phyloP scores from a whole-genome alignment of 2,329 filamentous ascomycete genomes.

The Colletotrichum brevisporum region DNA sequence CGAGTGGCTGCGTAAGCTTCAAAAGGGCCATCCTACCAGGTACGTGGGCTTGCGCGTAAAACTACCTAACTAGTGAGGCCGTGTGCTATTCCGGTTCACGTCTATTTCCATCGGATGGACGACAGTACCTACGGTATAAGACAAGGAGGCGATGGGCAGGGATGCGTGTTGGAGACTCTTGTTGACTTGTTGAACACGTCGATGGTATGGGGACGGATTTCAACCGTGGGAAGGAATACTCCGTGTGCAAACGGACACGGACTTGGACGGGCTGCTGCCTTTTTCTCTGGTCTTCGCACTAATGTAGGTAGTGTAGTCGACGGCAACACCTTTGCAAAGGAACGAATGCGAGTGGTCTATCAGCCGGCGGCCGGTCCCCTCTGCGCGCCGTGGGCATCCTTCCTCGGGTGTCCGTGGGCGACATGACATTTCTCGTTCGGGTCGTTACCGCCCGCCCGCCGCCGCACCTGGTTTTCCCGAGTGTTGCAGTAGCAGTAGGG shows the following conservation, averaged over 20 bases:
- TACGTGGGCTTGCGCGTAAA: too few species aligned
- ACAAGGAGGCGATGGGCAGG: constrained; percentile 5
- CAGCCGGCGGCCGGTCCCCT: too few species aligned
- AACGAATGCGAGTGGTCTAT: too few species aligned
- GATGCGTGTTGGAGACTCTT: neutral
- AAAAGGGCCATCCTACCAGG: too few species aligned
- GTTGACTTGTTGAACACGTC: neutral
- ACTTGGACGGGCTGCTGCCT: neutral
- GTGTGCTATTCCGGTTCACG: neutral
- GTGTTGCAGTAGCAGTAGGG: neutral
- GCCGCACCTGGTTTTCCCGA: neutral
- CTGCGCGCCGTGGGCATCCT: too few species aligned
- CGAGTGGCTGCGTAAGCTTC: too few species aligned
- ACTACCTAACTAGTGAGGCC: neutral
- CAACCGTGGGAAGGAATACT: neutral
- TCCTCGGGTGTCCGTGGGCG: neutral
- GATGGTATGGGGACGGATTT: neutral
- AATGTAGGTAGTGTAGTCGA: too few species aligned
- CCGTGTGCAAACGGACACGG: neutral
- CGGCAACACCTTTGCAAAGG: too few species aligned
- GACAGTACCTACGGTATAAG: neutral
- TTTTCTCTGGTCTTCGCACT: neutral
- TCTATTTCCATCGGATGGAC: constrained; percentile 3
- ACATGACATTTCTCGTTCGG: neutral
- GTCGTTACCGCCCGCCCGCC: neutral